Percentiles rank a stretch among this genome's conserved stretches.
phyloP scores from a whole-genome alignment of 805 yeast genomes.

The Metschnikowia reukaufii region DNA sequence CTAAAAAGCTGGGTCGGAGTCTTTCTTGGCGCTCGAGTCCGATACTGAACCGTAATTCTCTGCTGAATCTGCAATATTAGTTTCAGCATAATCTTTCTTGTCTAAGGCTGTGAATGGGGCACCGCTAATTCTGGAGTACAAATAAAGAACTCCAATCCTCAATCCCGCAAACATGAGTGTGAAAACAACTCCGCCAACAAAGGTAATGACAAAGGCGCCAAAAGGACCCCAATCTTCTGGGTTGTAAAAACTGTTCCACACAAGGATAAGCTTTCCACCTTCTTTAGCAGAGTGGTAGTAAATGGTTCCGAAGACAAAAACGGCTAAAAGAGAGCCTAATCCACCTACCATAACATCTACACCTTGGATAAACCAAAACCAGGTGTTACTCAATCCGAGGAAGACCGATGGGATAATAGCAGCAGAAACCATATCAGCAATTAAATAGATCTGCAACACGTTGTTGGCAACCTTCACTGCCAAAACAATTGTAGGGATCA shows the following conservation, averaged over 20 bases:
- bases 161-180: constrained; percentile 51
- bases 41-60: constrained; percentile 22
- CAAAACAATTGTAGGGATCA: constrained; percentile 85
- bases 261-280: constrained; percentile 73
- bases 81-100: constrained; percentile 25
- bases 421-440: constrained; percentile 87
- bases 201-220: constrained; percentile 92
- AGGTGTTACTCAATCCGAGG: constrained; percentile 65
- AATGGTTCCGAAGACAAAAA: constrained; percentile 79
- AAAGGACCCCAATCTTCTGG: constrained; percentile 88
- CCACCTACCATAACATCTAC: constrained; percentile 84
- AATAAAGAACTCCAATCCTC: constrained; percentile 41
- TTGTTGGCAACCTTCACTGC: constrained; percentile 80
- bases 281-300: constrained; percentile 71
- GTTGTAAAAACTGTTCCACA: constrained; percentile 78
- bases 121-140: constrained; percentile 35
- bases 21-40: constrained; percentile 15
- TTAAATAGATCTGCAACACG: constrained; percentile 81
- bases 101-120: constrained; percentile 48
- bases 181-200: constrained; percentile 70
- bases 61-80: constrained; percentile 13
- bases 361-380: constrained; percentile 69
- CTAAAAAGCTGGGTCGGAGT: constrained; percentile 3
- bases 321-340: constrained; percentile 74
- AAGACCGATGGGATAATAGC: constrained; percentile 82